A percentile compares a stretch with the other conserved stretches of the same genome.
Evolutionary conservation across 805 yeast genomes (phyloP).

Genomic region (Lipomyces kockii): DNA sequence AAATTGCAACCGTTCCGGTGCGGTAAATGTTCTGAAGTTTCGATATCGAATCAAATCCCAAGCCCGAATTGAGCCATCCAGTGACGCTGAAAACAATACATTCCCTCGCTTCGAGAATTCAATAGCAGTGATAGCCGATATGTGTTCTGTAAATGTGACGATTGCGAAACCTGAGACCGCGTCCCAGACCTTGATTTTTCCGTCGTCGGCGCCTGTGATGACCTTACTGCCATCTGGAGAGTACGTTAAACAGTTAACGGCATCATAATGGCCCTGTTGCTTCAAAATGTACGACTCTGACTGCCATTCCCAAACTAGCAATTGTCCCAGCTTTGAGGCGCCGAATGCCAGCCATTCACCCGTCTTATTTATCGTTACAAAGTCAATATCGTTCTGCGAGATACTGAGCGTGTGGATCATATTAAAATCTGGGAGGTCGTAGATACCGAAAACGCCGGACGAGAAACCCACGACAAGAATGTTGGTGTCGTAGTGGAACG

Average conservation of each 20-base stretch:
- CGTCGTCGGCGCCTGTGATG: constrained; percentile 95
- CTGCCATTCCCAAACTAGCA: constrained; percentile 98
- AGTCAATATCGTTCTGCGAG: constrained; percentile 88
- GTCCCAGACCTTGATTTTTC: constrained; percentile 97
- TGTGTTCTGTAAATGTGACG: constrained; percentile 89
- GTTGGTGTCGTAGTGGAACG: constrained; percentile 76
- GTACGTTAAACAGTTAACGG: constrained; percentile 80
- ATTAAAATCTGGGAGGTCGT: constrained; percentile 81
- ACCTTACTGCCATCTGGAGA: constrained; percentile 94
- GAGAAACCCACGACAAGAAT: constrained; percentile 85
- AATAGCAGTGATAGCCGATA: constrained; percentile 84
- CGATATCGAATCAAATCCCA: constrained; percentile 94
- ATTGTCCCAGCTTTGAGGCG: constrained; percentile 86
- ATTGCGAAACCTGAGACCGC: constrained; percentile 88
- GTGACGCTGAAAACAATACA: constrained; percentile 85
- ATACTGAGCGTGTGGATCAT: constrained; percentile 84
- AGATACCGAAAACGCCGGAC: constrained; percentile 87
- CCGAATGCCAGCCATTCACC: constrained; percentile 99
- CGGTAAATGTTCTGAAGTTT: constrained; percentile 92
- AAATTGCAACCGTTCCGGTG: constrained; percentile 86
- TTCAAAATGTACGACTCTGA: constrained; percentile 92
- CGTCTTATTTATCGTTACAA: constrained; percentile 73
- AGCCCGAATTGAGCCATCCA: constrained; percentile 96
- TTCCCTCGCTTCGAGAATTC: constrained; percentile 88
- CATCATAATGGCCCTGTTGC: constrained; percentile 96